Percentiles rank a stretch among this genome's conserved stretches.
phyloP scores from a whole-genome alignment of 768 basidiomycete species.

The Rubroboletus satanas region DNA sequence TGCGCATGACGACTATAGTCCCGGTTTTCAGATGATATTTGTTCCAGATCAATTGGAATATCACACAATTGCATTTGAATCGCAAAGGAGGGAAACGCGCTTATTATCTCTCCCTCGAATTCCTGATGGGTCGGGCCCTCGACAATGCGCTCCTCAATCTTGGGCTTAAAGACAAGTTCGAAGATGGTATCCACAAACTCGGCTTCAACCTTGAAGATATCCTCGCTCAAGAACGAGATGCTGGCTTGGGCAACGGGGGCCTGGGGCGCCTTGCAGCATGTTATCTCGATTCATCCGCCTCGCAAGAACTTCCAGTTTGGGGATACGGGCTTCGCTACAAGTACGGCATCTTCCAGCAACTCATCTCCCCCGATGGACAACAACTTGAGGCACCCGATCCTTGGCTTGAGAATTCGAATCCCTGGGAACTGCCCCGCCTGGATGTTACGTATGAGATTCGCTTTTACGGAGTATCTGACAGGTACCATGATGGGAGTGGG shows the following conservation, averaged over 20 bases:
- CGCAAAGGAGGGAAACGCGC: conserved; percentile 85
- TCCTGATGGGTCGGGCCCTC: conserved; percentile 78
- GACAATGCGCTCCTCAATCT: conserved; percentile 87
- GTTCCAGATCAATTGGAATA: conserved; percentile 76
- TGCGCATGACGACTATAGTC: not conserved
- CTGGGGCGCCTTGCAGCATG: conserved; percentile 95
- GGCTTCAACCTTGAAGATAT: conserved; percentile 91
- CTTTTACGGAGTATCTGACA: conserved; percentile 84
- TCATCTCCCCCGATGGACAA: conserved; percentile 79
- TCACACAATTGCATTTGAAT: conserved; percentile 71
- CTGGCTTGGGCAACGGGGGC: conserved; percentile 92
- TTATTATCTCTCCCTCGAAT: conserved; percentile 95
- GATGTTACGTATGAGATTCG: conserved; percentile 84
- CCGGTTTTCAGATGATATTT: not conserved
- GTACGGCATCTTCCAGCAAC: conserved; percentile 94
- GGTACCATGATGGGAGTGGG: conserved; percentile 52
- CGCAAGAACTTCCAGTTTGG: conserved; percentile 90
- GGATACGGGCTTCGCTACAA: conserved; percentile 92
- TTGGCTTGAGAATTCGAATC: conserved; percentile 85
- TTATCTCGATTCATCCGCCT: conserved; percentile 91
- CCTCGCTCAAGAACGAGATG: conserved; percentile 86
- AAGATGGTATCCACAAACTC: conserved; percentile 62
- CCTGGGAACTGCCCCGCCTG: conserved; percentile 82
- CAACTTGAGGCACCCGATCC: conserved; percentile 92
- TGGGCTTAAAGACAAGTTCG: conserved; percentile 74